phyloP scores from a whole-genome alignment of 2,329 filamentous ascomycete species.

The Diplodia mutila region DNA sequence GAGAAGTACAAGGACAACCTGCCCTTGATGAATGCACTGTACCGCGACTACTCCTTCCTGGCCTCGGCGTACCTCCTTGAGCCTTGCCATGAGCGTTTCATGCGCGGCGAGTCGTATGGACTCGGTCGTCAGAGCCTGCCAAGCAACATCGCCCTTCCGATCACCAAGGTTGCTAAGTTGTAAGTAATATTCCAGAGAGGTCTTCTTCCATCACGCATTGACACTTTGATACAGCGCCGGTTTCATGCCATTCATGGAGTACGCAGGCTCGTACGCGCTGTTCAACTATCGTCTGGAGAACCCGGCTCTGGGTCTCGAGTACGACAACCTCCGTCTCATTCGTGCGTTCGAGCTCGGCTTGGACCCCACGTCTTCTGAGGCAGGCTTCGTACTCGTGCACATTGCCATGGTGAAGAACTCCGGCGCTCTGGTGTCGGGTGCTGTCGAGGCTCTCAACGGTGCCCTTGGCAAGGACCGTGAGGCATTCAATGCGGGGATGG shows the following conservation, averaged over 20 bases:
- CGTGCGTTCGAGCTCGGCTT: conserved; percentile 90
- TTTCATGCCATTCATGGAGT: conserved; percentile 94
- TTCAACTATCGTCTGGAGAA: conserved; percentile 68
- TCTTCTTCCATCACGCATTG: neutral
- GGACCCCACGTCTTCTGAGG: conserved; percentile 84
- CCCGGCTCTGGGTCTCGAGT: conserved; percentile 57
- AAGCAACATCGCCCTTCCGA: conserved; percentile 74
- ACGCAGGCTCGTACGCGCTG: conserved; percentile 64
- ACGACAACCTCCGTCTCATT: conserved; percentile 75
- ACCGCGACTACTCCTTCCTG: conserved; percentile 89
- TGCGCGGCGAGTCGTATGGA: conserved; percentile 70
- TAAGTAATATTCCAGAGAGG: conserved; percentile 56
- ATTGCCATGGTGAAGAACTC: conserved; percentile 94
- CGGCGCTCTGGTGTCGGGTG: conserved; percentile 73
- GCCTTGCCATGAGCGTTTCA: conserved; percentile 79
- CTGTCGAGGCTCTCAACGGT: conserved; percentile 66
- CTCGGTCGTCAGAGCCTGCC: conserved; percentile 76
- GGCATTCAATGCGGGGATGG: conserved; percentile 61
- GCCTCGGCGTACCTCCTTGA: conserved; percentile 89
- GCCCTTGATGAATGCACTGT: conserved; percentile 80
- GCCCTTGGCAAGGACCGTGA: conserved; percentile 51
- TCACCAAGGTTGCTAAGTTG: conserved; percentile 83
- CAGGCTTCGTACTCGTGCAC: conserved; percentile 94
- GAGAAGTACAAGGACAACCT: conserved; percentile 74
- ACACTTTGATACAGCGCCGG: conserved; percentile 54